Conservation (phyloP, 129 eudicot genomes). For the Chrysanthemum lavandulifolium region DNA sequence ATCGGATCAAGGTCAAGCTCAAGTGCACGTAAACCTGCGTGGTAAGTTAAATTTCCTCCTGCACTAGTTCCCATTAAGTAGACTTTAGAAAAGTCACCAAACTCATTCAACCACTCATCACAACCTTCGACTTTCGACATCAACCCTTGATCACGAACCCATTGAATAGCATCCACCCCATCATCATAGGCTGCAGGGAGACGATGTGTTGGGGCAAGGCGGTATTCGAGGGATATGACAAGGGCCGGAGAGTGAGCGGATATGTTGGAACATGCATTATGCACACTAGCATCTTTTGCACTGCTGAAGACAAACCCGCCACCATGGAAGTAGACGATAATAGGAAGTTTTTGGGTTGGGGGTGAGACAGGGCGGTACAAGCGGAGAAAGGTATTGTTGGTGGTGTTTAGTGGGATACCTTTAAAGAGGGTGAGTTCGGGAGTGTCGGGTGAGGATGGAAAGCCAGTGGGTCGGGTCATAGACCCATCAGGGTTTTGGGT, state of each 20-base stretch:
- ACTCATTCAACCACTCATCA: conserved; percentile 39
- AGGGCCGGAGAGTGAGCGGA: conserved; percentile 33
- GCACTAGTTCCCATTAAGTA: conserved; percentile 42
- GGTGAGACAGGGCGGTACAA: conserved; percentile 56
- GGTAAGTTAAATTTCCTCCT: conserved; percentile 42
- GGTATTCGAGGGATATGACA: conserved; percentile 26
- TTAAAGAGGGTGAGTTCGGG: conserved; percentile 47
- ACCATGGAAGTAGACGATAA: not conserved
- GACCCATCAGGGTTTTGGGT: conserved; percentile 21
- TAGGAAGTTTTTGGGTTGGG: conserved; percentile 8
- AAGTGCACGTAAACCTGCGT: conserved; percentile 32
- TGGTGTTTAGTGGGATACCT: conserved; percentile 59
- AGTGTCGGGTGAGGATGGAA: conserved; percentile 45
- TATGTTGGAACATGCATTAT: conserved; percentile 34
- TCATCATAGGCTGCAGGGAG: conserved; percentile 31
- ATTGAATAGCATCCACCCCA: conserved; percentile 43
- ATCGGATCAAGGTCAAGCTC: conserved; percentile 34
- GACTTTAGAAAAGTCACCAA: conserved; percentile 38
- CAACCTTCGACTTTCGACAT: not conserved
- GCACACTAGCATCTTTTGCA: conserved; percentile 24
- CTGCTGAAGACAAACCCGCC: conserved; percentile 36
- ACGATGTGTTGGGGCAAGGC: too few relatives aligned
- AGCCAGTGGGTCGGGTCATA: conserved; percentile 39
- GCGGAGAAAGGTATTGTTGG: conserved; percentile 62
- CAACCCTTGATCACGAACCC: conserved; percentile 36